phyloP scores from a whole-genome alignment of 805 yeast genomes.

The Candida adriatica region DNA sequence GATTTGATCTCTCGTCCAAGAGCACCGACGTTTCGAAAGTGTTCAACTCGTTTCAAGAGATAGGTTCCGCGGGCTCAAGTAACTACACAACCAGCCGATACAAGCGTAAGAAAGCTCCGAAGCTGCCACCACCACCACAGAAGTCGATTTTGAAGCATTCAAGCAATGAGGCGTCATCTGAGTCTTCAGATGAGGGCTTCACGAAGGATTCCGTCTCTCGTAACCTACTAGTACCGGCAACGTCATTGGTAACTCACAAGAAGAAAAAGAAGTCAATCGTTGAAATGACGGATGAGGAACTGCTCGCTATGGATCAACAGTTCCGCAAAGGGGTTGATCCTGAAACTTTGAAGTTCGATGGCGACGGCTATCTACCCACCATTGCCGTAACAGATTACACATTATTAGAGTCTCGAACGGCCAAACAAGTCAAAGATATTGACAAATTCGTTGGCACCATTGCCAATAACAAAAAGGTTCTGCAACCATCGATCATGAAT shows the following conservation, averaged over 20 bases:
- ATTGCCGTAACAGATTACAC: slow-evolving; percentile 1
- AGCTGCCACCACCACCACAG: slow-evolving; percentile 21
- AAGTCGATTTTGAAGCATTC: slow-evolving; percentile 19
- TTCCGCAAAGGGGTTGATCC: slow-evolving; percentile 17
- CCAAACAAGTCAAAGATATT: slow-evolving; percentile 14
- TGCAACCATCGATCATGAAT: slow-evolving; percentile 8
- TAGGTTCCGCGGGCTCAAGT: slow-evolving; percentile 2
- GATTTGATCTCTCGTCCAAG: slow-evolving; percentile 13
- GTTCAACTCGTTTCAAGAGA: slow-evolving; percentile 15
- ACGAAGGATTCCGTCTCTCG: slow-evolving; percentile 1
- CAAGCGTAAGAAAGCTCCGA: slow-evolving; percentile 14
- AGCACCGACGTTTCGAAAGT: slow-evolving; percentile 14
- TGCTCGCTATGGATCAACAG: slow-evolving; percentile 22
- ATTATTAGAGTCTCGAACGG: slow-evolving; percentile 1
- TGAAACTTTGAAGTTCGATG: slow-evolving; percentile 18
- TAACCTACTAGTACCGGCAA: slow-evolving; percentile 3
- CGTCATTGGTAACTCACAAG: background rate
- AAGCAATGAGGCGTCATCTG: background rate
- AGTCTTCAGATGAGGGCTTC: background rate
- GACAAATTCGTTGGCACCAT: slow-evolving; percentile 15
- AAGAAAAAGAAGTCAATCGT: slow-evolving; percentile 21
- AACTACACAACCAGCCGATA: background rate
- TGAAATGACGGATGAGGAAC: slow-evolving; percentile 21
- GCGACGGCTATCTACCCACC: slow-evolving; percentile 20
- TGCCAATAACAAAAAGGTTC: slow-evolving; percentile 7